Base-by-base conservation (phyloP, 2,329 filamentous ascomycete species). In the Diplodia scrobiculata region DNA sequence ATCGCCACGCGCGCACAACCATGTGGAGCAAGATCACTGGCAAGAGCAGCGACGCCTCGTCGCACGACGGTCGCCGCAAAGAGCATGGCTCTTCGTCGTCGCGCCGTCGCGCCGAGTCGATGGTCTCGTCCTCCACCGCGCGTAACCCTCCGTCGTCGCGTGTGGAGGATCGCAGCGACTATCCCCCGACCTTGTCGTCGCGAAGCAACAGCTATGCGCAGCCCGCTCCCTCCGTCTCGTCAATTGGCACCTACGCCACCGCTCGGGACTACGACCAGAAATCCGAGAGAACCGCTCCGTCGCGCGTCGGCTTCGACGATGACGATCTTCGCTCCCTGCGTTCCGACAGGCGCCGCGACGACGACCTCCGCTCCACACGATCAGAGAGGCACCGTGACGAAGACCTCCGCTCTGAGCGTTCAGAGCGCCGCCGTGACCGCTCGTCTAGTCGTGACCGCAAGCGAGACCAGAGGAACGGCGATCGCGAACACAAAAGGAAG, bases 11-110 rank as follows among this genome's bases (percentile, higher is more conserved):
- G 25, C 41, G 32, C 36, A 17, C 63, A 34, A 72, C 19, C 71
- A 79, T 79, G 77, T 79, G 76, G 77, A 77, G 69, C 69, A 74
- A 71, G 55, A 67, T 77, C 64, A 77, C 74, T 6, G 75, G 58
- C 58, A 77, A 76, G 68, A 75, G 73, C 41, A 45, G 41, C 72
- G 75, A 77, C 68, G 69, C 70, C 68, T 74, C 76, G 60, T 71
- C 73, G 53, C 72, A 76, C 51, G 67, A 68, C 72, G 63, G 53
- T 19, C 74, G 52, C 69, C 67, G 67, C 45, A 65, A 65, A 63
- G 71, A 47, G 68, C 58, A 62, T 25, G 58, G 58, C 58, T 50
- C 58, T 50, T 72, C 70, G 70, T 70, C 74, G 32, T 74, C 73
- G 72, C 77, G 76, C 63, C 68, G 75, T 72, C 69, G 69, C 63